These are phyloP conservation scores for Sugiyamaella chiloensis DNA, from an alignment of 805 yeast genomes.

Conservation along the genomic window DNA sequence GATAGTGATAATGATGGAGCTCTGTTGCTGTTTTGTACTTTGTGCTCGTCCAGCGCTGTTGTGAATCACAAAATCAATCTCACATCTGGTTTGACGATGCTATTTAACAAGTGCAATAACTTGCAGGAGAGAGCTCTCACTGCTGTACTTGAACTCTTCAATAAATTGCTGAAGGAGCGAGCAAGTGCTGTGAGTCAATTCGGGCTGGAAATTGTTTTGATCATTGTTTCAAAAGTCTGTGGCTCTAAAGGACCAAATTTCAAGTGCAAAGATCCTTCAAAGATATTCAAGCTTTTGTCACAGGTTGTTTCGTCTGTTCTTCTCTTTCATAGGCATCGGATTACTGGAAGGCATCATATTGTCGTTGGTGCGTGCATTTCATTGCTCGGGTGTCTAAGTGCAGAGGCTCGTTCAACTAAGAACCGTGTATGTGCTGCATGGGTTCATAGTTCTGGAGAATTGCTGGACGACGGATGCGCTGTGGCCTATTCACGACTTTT, in stretches of 20 bases:
- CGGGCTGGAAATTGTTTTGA: constrained; percentile 53
- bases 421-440: constrained; percentile 11
- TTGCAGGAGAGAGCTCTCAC: neutral
- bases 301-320: constrained; percentile 58
- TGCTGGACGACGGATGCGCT: constrained; percentile 37
- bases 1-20: too few relatives aligned
- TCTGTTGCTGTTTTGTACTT: too few relatives aligned
- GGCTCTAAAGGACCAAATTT: constrained; percentile 25
- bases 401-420: constrained; percentile 10
- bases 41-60: neutral
- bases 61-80: neutral
- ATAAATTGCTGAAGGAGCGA: constrained; percentile 43
- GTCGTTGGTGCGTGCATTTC: constrained; percentile 48
- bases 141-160: constrained; percentile 1
- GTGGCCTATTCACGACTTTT: constrained; percentile 55
- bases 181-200: constrained; percentile 65
- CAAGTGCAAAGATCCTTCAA: constrained; percentile 25
- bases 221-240: constrained; percentile 35
- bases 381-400: constrained; percentile 48
- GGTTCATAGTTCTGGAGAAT: constrained; percentile 5
- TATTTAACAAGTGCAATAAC: neutral
- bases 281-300: constrained; percentile 40
- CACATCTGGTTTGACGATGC: neutral
- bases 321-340: constrained; percentile 63
- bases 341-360: constrained; percentile 72